Evolutionary conservation across 2,329 filamentous ascomycete genomes (phyloP).

Genomic region (Calcarisporium arbuscula): DNA sequence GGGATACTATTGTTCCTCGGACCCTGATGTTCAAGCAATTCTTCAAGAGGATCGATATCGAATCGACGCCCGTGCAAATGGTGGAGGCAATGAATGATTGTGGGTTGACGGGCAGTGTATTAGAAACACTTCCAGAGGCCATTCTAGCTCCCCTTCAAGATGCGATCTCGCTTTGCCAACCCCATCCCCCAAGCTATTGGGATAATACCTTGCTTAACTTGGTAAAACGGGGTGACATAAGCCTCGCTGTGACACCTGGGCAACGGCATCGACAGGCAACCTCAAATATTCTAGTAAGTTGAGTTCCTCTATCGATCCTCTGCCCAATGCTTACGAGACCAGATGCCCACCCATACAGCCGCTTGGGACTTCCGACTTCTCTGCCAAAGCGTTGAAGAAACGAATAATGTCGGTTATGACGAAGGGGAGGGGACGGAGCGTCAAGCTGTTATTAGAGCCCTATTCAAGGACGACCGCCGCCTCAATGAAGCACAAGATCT

Average conservation of each 20-base stretch:
- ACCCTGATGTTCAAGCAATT: constrained; percentile 66
- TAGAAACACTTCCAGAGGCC: constrained; percentile 81
- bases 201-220: constrained; percentile 62
- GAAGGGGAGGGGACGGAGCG: constrained; percentile 79
- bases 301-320: not conserved
- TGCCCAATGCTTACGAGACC: constrained; percentile 16
- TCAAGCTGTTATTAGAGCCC: constrained; percentile 72
- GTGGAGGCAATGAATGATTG: constrained; percentile 69
- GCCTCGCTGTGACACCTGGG: constrained; percentile 50
- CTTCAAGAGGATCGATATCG: constrained; percentile 50
- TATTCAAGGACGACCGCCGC: constrained; percentile 88
- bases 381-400: constrained; percentile 59
- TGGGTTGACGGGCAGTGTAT: constrained; percentile 57
- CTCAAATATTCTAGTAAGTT: constrained; percentile 37
- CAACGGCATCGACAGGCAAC: constrained; percentile 23
- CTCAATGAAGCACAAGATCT: constrained; percentile 79
- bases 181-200: constrained; percentile 75
- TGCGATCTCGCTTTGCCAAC: constrained; percentile 76
- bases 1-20: constrained; percentile 51
- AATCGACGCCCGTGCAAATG: constrained; percentile 51
- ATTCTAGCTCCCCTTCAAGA: constrained; percentile 77
- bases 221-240: constrained; percentile 76
- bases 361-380: constrained; percentile 73
- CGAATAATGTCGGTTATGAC: constrained; percentile 57
- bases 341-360: constrained; percentile 59